A percentile compares a stretch with the other conserved stretches of the same genome.
Conservation (phyloP, 1,284 basidiomycete genomes). For the Volvariella volvacea region DNA sequence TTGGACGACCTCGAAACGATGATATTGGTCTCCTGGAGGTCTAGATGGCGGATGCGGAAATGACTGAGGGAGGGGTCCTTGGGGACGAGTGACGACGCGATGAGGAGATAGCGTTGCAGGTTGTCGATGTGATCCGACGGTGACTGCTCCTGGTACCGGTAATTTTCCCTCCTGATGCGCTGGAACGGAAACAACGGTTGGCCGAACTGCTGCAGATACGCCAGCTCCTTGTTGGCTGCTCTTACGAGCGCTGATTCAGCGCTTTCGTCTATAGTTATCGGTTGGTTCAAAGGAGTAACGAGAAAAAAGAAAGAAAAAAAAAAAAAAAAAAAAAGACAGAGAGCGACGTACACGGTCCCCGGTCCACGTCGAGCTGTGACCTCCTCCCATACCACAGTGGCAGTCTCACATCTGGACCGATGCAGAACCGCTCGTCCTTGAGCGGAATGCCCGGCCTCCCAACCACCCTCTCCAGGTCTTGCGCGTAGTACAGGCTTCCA, state of each 20-base stretch:
- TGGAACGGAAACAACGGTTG: constrained; percentile 40
- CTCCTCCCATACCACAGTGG: constrained; percentile 42
- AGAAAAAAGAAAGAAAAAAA: constrained; percentile 38
- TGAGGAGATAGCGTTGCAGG: constrained; percentile 30
- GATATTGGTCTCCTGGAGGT: constrained; percentile 32
- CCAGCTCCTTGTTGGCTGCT: constrained; percentile 41
- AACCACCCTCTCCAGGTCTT: constrained; percentile 29
- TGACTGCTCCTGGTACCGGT: constrained; percentile 42
- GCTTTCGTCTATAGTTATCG: constrained; percentile 36
- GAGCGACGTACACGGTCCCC: constrained; percentile 44
- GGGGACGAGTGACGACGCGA: constrained; percentile 29
- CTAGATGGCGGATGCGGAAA: constrained; percentile 41
- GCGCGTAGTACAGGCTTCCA: constrained; percentile 42
- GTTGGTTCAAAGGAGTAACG: constrained; percentile 22
- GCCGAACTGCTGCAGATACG: constrained; percentile 43
- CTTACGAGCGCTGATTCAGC: constrained; percentile 36
- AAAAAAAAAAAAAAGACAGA: constrained; percentile 22
- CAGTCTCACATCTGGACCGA: constrained; percentile 39
- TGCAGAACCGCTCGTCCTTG: constrained; percentile 35
- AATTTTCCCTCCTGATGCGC: constrained; percentile 35
- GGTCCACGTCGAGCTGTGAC: constrained; percentile 36
- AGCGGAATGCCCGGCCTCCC: constrained; percentile 24
- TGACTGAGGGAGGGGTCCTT: constrained; percentile 20
- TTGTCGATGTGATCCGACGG: constrained; percentile 36
- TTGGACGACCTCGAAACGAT: constrained; percentile 28